Evolutionary conservation across 768 basidiomycete species (phyloP).

Genomic region (Boletus subcaerulescens): DNA sequence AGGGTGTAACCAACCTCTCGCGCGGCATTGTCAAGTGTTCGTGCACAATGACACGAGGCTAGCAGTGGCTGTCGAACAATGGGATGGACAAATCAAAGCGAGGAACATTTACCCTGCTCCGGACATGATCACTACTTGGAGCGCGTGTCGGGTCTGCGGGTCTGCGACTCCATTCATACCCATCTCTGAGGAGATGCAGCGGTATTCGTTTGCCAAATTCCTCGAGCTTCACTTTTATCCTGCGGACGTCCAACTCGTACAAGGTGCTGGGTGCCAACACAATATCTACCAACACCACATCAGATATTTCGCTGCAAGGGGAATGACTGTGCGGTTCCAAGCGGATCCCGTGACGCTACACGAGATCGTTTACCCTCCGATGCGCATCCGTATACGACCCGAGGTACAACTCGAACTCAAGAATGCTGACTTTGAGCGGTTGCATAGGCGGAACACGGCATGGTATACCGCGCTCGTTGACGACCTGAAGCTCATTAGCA

Average conservation of each 20-base stretch:
- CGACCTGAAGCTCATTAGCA: constrained; percentile 72
- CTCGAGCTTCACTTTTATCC: constrained; percentile 96
- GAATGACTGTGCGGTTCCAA: constrained; percentile 86
- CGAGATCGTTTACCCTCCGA: constrained; percentile 87
- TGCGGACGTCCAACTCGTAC: constrained; percentile 77
- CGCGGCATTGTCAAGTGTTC: constrained; percentile 86
- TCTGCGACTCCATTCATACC: constrained; percentile 85
- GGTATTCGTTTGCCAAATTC: constrained; percentile 94
- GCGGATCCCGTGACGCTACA: constrained; percentile 78
- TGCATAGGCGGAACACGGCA: constrained; percentile 64
- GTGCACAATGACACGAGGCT: constrained; percentile 85
- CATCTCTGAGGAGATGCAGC: constrained; percentile 87
- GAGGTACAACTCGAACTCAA: constrained; percentile 88
- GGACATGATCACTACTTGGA: constrained; percentile 89
- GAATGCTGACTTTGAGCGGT: constrained; percentile 82
- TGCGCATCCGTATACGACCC: constrained; percentile 79
- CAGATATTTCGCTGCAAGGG: constrained; percentile 82
- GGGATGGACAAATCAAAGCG: constrained; percentile 74
- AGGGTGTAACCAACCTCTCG: constrained; percentile 75
- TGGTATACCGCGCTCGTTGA: constrained; percentile 79
- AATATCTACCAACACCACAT: constrained; percentile 93
- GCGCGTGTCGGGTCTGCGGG: constrained; percentile 74
- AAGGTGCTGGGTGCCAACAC: constrained; percentile 87
- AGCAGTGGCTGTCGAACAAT: constrained; percentile 84
- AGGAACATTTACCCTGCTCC: constrained; percentile 55